phyloP scores from a whole-genome alignment of 148 eudicot genomes.

The Beta vulgaris region DNA sequence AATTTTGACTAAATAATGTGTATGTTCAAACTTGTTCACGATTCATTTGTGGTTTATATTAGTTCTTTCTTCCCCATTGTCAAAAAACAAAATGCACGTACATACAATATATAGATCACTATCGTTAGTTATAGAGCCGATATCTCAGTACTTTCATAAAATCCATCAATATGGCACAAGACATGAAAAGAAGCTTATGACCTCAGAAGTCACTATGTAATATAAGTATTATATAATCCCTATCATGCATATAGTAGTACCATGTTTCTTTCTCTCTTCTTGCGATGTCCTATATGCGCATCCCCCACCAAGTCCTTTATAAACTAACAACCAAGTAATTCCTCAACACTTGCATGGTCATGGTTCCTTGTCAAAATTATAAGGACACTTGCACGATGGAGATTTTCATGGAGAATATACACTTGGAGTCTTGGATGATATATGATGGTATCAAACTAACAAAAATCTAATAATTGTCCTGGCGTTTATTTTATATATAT shows the following conservation, averaged over 20 bases:
- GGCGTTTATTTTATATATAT: neutral
- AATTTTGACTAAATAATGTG: too few species aligned
- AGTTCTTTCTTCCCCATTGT: too few species aligned
- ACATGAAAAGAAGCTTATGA: neutral
- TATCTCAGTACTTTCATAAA: neutral
- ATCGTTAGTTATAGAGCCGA: neutral
- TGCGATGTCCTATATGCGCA: neutral
- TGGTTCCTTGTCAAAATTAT: neutral
- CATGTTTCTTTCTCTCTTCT: neutral
- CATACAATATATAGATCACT: neutral
- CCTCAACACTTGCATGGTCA: conserved; percentile 4
- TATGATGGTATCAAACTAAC: neutral
- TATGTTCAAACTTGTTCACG: too few species aligned
- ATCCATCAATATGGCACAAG: neutral
- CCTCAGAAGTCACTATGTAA: neutral
- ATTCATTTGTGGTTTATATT: too few species aligned
- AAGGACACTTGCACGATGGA: conserved; percentile 2
- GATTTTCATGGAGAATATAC: neutral
- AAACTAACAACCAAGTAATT: neutral
- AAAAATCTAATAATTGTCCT: neutral
- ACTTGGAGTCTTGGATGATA: neutral
- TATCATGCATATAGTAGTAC: too few species aligned
- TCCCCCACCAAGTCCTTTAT: neutral
- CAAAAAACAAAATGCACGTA: too few species aligned
- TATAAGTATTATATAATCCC: too few species aligned